Evolutionary conservation across 208 protist genomes (phyloP).

Genomic region (Acanthamoeba castellanii): DNA sequence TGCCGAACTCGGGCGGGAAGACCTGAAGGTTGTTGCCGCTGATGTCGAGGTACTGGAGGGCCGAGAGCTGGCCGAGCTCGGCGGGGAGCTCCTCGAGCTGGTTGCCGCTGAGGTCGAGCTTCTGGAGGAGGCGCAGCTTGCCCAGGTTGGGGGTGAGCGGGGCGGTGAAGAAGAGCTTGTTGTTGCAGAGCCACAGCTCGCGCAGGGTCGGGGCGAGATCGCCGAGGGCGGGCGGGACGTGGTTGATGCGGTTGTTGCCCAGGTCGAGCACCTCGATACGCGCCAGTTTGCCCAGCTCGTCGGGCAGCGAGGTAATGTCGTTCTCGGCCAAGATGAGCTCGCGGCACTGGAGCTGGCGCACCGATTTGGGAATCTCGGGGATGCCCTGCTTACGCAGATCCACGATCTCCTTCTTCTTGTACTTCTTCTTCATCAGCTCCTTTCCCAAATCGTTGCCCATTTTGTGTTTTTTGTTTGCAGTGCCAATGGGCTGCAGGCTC

Average conservation of each 20-base stretch:
- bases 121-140: slow-evolving; percentile 75
- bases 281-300: slow-evolving; percentile 83
- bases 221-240: slow-evolving; percentile 79
- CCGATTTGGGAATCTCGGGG: slow-evolving; percentile 79
- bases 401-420: slow-evolving; percentile 82
- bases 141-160: slow-evolving; percentile 82
- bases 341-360: slow-evolving; percentile 81
- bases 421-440: slow-evolving; percentile 81
- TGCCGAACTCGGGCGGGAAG: slow-evolving; percentile 85
- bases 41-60: slow-evolving; percentile 82
- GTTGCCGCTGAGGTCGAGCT: slow-evolving; percentile 82
- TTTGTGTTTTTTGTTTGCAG: slow-evolving; percentile 28
- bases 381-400: slow-evolving; percentile 82
- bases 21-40: slow-evolving; percentile 81
- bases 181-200: slow-evolving; percentile 79
- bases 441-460: slow-evolving; percentile 75
- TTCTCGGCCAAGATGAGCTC: slow-evolving; percentile 84
- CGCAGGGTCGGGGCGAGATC: slow-evolving; percentile 75
- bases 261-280: slow-evolving; percentile 82
- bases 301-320: slow-evolving; percentile 82
- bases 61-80: slow-evolving; percentile 69
- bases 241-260: slow-evolving; percentile 82
- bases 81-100: slow-evolving; percentile 83
- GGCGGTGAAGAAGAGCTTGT: slow-evolving; percentile 86
- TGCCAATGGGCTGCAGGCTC: too few species aligned